phyloP scores from a whole-genome alignment of 169 alveolate genomes.

The Perkinsus marinus region DNA sequence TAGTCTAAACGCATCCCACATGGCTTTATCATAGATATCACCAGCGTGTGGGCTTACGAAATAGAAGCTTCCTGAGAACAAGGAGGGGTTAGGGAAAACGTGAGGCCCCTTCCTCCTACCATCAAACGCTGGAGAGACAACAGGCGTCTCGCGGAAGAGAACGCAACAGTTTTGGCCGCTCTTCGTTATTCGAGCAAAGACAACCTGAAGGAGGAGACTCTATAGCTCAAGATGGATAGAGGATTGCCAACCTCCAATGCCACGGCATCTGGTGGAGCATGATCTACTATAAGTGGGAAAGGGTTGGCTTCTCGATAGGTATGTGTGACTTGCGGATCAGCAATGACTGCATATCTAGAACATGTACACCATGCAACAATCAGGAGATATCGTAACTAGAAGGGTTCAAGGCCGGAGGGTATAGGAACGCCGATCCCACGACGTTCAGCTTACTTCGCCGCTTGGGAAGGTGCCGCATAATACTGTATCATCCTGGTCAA shows the following conservation, averaged over 20 bases:
- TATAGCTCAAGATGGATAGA: too few relatives aligned
- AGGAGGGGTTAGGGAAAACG: not conserved
- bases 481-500: not conserved
- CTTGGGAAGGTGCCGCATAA: not conserved
- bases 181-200: not conserved
- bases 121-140: not conserved
- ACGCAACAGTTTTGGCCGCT: not conserved
- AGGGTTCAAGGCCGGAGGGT: not conserved
- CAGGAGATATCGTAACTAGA: not conserved
- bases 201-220: not conserved
- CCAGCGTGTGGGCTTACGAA: not conserved
- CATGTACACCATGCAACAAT: not conserved
- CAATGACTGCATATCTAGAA: not conserved
- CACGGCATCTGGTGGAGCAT: not conserved
- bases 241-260: not conserved
- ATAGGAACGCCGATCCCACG: not conserved
- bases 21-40: not conserved
- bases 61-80: not conserved
- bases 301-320: not conserved
- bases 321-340: not conserved
- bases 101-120: not conserved
- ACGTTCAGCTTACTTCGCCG: not conserved
- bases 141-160: not conserved
- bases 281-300: not conserved
- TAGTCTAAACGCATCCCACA: not conserved